Conservation (phyloP, 345 rosid species). For the Noccaea bulbosa region DNA sequence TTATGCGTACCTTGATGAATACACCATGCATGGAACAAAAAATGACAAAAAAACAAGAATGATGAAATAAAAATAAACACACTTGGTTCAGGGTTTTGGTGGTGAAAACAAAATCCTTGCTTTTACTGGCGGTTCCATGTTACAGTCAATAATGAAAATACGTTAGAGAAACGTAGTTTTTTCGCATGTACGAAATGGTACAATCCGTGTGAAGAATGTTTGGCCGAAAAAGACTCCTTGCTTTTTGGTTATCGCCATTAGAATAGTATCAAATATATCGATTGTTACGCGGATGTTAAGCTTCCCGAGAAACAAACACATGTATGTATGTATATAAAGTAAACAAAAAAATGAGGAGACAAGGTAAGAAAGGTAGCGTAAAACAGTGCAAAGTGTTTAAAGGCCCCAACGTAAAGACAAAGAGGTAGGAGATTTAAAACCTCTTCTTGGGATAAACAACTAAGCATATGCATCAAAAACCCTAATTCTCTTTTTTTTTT, state of each 20-base stretch:
- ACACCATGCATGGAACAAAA: background rate
- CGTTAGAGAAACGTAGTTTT: background rate
- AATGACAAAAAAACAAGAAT: too few relatives aligned
- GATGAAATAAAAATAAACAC: background rate
- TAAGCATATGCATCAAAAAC: constrained; percentile 42
- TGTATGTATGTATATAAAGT: constrained; percentile 1
- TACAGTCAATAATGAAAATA: constrained; percentile 1
- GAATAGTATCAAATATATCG: constrained; percentile 1
- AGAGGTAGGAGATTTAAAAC: constrained; percentile 23
- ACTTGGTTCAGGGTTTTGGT: background rate
- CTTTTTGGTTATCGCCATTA: constrained; percentile 30
- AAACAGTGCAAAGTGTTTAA: constrained; percentile 45
- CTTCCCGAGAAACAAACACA: constrained; percentile 39
- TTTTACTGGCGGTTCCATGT: background rate
- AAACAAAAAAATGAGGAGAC: constrained; percentile 35
- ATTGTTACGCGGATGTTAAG: constrained; percentile 25
- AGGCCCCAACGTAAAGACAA: constrained; percentile 40
- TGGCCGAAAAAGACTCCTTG: constrained; percentile 33
- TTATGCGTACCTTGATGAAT: background rate
- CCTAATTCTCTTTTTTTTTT: constrained; percentile 26
- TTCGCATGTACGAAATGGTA: constrained; percentile 28
- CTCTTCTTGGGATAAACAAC: constrained; percentile 44
- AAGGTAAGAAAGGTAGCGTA: constrained; percentile 43
- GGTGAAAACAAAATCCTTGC: background rate
- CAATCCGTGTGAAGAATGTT: constrained; percentile 41